Evolutionary conservation across 2,329 filamentous ascomycete genomes (phyloP).

Genomic region (Keithomyces neogunnii): DNA sequence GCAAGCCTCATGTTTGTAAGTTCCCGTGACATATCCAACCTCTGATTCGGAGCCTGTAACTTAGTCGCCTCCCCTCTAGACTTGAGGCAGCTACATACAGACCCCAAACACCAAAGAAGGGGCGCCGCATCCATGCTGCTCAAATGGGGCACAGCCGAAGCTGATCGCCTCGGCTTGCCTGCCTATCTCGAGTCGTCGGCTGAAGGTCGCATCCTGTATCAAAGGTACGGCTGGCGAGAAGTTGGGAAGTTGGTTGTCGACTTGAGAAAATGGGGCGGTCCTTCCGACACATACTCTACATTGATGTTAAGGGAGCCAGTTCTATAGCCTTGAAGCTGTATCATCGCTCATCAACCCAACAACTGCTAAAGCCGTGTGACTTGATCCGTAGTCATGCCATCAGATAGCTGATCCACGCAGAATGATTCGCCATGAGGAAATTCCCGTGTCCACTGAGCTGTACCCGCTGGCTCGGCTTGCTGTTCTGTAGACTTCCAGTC

Average conservation of each 20-base stretch:
- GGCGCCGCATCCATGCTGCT: constrained; percentile 27
- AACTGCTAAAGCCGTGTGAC: background rate
- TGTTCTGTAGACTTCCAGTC: background rate
- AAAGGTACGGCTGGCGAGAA: constrained; percentile 25
- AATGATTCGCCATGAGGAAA: no score
- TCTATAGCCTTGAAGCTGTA: background rate
- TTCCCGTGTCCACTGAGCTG: background rate
- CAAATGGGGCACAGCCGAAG: constrained; percentile 24
- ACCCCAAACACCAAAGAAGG: constrained; percentile 26
- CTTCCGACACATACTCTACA: constrained; percentile 9
- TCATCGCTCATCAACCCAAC: background rate
- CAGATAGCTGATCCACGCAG: no score
- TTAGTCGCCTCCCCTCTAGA: constrained; percentile 15
- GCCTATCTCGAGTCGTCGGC: constrained; percentile 27
- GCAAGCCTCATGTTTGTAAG: constrained; percentile 27
- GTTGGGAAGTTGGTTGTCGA: constrained; percentile 18
- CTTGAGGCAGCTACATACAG: constrained; percentile 28
- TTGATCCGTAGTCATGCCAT: no score
- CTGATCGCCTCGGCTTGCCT: constrained; percentile 26
- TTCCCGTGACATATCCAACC: constrained; percentile 1
- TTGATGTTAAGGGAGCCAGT: constrained; percentile 17
- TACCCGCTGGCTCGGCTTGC: background rate
- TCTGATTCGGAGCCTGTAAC: background rate
- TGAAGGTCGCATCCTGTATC: constrained; percentile 23
- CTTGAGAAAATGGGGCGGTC: constrained; percentile 21